Evolutionary conservation across 1,139 yeast genomes (phyloP).

Genomic region (Sugiyamaella pinicola): DNA sequence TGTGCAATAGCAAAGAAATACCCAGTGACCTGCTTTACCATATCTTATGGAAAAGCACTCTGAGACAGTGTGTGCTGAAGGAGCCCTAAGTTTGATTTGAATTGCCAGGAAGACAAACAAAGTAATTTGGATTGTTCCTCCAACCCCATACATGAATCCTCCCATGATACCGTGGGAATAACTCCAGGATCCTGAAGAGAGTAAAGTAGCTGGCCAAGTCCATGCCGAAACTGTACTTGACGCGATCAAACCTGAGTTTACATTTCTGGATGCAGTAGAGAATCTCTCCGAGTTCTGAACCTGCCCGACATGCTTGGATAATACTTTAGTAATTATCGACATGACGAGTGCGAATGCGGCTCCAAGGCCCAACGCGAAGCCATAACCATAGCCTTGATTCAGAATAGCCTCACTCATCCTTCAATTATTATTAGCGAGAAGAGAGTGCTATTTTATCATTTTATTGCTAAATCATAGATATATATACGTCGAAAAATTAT

Average conservation of each 20-base stretch:
- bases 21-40: conserved; percentile 66
- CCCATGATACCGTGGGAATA: conserved; percentile 76
- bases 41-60: conserved; percentile 67
- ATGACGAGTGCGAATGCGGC: conserved; percentile 73
- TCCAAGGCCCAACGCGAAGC: conserved; percentile 83
- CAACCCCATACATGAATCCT: conserved; percentile 70
- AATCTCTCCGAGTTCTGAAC: conserved; percentile 87
- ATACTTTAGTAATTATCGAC: conserved; percentile 69
- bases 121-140: conserved; percentile 69
- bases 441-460: too few species aligned
- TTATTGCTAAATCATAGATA: too few species aligned
- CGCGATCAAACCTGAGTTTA: conserved; percentile 74
- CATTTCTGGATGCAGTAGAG: conserved; percentile 82
- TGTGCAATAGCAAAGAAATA: conserved; percentile 55
- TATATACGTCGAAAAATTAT: too few species aligned
- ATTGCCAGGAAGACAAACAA: conserved; percentile 68
- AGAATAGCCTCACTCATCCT: conserved; percentile 46
- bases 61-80: conserved; percentile 64
- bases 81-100: conserved; percentile 47
- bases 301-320: conserved; percentile 77
- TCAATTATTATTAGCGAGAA: neutral
- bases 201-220: conserved; percentile 89
- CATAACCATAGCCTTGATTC: conserved; percentile 56
- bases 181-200: conserved; percentile 75
- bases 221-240: conserved; percentile 87